phyloP scores from a whole-genome alignment of 2,329 filamentous ascomycete species.

The Hirsutella rhossiliensis region DNA sequence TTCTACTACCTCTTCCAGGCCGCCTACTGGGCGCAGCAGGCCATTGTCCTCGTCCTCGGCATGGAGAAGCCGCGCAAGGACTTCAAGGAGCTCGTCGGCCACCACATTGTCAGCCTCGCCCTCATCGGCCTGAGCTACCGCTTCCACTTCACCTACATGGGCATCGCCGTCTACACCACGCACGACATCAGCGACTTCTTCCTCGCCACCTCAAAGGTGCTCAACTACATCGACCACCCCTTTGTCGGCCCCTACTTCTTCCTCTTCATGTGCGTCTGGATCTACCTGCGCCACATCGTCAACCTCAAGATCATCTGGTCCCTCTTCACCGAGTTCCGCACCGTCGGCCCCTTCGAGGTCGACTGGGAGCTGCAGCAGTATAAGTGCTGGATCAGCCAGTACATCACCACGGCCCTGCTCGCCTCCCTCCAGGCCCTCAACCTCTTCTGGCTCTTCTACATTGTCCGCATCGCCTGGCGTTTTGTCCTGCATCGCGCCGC shows the following conservation, averaged over 20 bases:
- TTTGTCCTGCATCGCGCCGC: constrained; percentile 49
- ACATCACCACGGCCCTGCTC: constrained; percentile 54
- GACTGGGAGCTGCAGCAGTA: constrained; percentile 69
- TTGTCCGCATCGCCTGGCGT: constrained; percentile 61
- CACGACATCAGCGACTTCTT: constrained; percentile 95
- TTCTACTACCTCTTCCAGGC: constrained; percentile 93
- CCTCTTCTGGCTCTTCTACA: constrained; percentile 72
- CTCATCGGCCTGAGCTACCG: constrained; percentile 82
- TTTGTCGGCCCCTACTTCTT: constrained; percentile 77
- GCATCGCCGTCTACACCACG: constrained; percentile 84
- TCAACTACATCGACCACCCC: constrained; percentile 78
- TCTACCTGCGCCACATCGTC: constrained; percentile 79
- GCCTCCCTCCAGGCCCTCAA: constrained; percentile 62
- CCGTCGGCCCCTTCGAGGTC: constrained; percentile 61
- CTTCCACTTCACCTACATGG: constrained; percentile 96
- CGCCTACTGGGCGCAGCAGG: constrained; percentile 92
- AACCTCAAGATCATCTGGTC: constrained; percentile 68
- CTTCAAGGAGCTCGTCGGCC: constrained; percentile 83
- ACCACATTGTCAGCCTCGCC: constrained; percentile 79
- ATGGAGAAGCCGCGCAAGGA: constrained; percentile 92
- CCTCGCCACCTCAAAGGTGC: constrained; percentile 79
- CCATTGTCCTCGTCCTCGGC: constrained; percentile 73
- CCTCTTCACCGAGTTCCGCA: constrained; percentile 63
- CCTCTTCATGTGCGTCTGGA: constrained; percentile 72
- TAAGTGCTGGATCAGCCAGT: constrained; percentile 60